Base-by-base conservation (phyloP, 2,329 filamentous ascomycete species). In the Cercospora sp. region DNA sequence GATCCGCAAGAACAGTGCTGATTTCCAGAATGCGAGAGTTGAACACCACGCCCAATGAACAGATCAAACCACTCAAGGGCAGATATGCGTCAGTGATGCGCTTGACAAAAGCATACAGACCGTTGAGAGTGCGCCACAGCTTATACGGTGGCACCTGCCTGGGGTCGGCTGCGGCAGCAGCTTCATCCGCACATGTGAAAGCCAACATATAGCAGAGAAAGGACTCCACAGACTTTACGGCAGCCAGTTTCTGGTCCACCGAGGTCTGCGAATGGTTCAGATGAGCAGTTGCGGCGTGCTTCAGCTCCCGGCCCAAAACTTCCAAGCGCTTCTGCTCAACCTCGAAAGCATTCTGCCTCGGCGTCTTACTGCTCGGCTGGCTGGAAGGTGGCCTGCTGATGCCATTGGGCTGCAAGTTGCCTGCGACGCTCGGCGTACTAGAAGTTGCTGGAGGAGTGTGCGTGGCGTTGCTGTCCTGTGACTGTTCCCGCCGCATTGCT, bases 211-310 rank as follows among this genome's bases (percentile, higher is more conserved):
- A 79, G 66, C 71, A 81, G 70, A 84, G 67, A 31, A 84, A 79
- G 53, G 81, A 83, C 68, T 84, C 83, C n/a, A 84, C 60, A 31
- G 79, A 77, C 58, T 79, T 80, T 36, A 82, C 76, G 5, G 82
- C 82, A 65, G 74, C 75, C 18, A 73, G 65, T 28, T 72, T 73
- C 53, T 71, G 65, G 31, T 74, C 69, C 18, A 61, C 65, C 30
- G 63, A 28, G 5, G 58, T 58, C 33, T 67, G 65, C 42, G 63
- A 42, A 30, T 69, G 55, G 33, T 60, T 71, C 48, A 67, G 57
- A 62, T 81, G 76, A 63, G 79, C 79, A 48, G 79, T 76, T 2
- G 79, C 78, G 60, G 81, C 79, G 63, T 83, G 81, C 74, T 84
- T 84, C n/a, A 84, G 74, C 1, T 80, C 77, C 7, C 81, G 79